Evolutionary conservation across 345 rosid genomes (phyloP), one percentile per base, ranked within the genome.

Genomic region (Pistacia atlantica): DNA sequence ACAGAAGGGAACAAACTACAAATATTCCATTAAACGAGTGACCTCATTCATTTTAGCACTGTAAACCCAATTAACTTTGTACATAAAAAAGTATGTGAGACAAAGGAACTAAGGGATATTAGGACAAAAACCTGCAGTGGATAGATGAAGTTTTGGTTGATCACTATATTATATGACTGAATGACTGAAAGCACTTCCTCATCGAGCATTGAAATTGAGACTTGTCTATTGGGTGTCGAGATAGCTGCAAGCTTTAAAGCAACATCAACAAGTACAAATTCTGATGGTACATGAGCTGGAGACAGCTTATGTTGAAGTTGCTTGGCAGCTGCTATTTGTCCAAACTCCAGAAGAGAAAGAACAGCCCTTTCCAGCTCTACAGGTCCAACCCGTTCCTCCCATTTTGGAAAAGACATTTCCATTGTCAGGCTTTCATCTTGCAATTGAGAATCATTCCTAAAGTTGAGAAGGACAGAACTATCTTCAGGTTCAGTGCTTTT

Each of bases 341-440:
- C 99, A 83, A 93, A 92, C 87, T 96, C 99, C 82, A 96, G 80
- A 48, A 96, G 84, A 68, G 94, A 92, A 49, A 96, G 91, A 80
- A 93, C 98, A 68, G 98, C 99, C 72, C 94, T 91, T 86, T 96
- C 98, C 83, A 91, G 81, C 83, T 93, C 99, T 46, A 85, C 97
- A 59, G 91, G 88, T 75, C 89, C 97, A 77, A 96, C 86, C 80
- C 91, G 85, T 81, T 96, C 99, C 85, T 91, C 98, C 97, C 99
- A 96, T 77, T 88, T 96, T 55, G 97, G 93, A 67, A 92, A 85
- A 20, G 97, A 91, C 69, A 86, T 79, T 75, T 95, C 99, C 65
- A 89, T 72, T 67, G 85, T 88, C 51, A 75, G 51, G 78, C 72
- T 90, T 79, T 93, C 98, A 84, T 95, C 97, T 78, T 80, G 90